A percentile compares a stretch with the other conserved stretches of the same genome.
phyloP scores from a whole-genome alignment of 2,329 filamentous ascomycete genomes.

The Epichloe glyceriae region DNA sequence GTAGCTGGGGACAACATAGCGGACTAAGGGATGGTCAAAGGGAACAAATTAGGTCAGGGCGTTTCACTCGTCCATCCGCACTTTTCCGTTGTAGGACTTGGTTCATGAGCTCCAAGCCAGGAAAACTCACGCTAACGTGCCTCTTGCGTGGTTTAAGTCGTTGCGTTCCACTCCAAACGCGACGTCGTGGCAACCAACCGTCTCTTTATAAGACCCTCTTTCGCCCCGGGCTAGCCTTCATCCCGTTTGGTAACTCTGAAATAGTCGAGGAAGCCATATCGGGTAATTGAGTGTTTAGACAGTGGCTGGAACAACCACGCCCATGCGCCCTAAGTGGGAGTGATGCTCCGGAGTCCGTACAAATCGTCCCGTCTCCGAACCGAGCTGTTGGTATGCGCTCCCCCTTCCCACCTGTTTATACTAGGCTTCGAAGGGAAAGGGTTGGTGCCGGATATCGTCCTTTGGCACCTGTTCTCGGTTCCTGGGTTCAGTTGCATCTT shows the following conservation, averaged over 20 bases:
- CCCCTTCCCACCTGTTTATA: too few relatives aligned
- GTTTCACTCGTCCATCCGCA: too few relatives aligned
- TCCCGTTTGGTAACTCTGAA: background rate
- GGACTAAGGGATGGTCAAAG: too few relatives aligned
- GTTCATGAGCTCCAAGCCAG: background rate
- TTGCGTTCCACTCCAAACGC: background rate
- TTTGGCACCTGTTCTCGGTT: too few relatives aligned
- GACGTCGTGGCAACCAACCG: background rate
- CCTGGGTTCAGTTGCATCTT: too few relatives aligned
- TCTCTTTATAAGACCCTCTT: background rate
- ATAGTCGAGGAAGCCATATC: background rate
- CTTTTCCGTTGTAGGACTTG: too few relatives aligned
- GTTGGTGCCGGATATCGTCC: too few relatives aligned
- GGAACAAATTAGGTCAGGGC: too few relatives aligned
- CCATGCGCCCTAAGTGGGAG: background rate
- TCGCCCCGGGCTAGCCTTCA: background rate
- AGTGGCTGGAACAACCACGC: background rate
- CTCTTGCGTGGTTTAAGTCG: background rate
- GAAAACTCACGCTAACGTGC: background rate
- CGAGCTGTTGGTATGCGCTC: background rate
- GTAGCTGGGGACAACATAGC: too few relatives aligned
- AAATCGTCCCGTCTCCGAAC: background rate
- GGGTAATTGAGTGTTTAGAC: background rate
- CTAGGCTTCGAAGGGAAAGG: background rate
- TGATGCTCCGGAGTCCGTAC: background rate